Evolutionary conservation across 768 basidiomycete species (phyloP), one percentile per base, ranked within the genome.

Genomic region (Dioszegia crocea): DNA sequence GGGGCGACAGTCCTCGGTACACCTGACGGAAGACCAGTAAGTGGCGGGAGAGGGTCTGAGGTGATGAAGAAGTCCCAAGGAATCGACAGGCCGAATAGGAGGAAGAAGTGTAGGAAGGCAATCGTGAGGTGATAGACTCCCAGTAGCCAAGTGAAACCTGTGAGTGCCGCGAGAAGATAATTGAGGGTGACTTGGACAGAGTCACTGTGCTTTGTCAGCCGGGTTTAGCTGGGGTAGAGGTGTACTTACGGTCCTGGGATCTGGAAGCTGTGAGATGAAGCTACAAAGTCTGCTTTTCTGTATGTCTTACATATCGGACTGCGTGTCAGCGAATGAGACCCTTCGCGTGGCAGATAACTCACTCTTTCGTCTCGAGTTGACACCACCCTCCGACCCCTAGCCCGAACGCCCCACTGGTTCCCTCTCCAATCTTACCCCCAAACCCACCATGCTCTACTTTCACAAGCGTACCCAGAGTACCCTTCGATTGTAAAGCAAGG

Each of bases 31-130:
- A 2, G 88, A 86, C 64, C 86, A 88, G 73, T 89, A 86, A 68
- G 89, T 88, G 9, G 86, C 27, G 54, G 48, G 14, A 57, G n/a
- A 80, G 85, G 63, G 87, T 87, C 62, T 74, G 57, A 19, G 56
- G 60, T 47, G 30, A 41, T 53, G 51, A 53, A 46, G 54, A 56
- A 56, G 30, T 44, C 21, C 54, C 54, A 44, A 27, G 54, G 72
- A 45, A 74, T 50, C 0, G 69, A 69, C 21, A 74, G 59, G 31
- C 63, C 65, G 62, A 68, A 71, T 51, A 71, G 63, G 5, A 74
- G 63, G 54, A 69, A 67, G 36, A 63, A 71, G 44, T 69, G 72
- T 8, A 71, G 57, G 29, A 71, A 65, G 14, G 64, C 59, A 12
- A 57, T 53, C 24, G 61, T 45, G 36, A 64, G 52, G 33, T 56